A percentile compares a stretch with the other conserved stretches of the same genome.
Evolutionary conservation across 805 yeast species (phyloP).

Genomic region (Pichia kluyveri): DNA sequence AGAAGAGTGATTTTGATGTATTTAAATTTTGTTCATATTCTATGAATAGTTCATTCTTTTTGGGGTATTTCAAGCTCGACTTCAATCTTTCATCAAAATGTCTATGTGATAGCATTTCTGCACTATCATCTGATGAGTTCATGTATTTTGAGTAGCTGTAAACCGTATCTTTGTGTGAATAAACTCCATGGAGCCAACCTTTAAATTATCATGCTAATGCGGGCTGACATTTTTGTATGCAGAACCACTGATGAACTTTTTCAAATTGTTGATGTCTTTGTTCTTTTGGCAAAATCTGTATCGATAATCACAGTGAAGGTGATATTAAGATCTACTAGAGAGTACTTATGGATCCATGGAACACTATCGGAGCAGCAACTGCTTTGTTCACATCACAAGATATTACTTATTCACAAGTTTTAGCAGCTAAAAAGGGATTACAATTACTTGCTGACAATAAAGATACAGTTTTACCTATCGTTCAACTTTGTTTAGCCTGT

Average conservation of each 20-base stretch:
- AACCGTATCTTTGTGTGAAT: too few species aligned
- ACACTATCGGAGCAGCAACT: conserved; percentile 8
- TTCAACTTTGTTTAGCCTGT: conserved; percentile 30
- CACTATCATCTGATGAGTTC: too few species aligned
- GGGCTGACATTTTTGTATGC: too few species aligned
- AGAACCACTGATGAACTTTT: too few species aligned
- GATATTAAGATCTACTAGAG: neutral
- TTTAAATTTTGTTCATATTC: neutral
- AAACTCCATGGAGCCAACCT: too few species aligned
- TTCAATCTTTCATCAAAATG: conserved; percentile 5
- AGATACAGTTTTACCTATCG: conserved; percentile 17
- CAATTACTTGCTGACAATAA: conserved; percentile 21
- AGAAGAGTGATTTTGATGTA: neutral
- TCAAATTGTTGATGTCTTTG: too few species aligned
- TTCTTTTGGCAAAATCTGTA: too few species aligned
- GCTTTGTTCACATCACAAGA: conserved; percentile 18
- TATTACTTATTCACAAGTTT: conserved; percentile 22
- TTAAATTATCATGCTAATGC: too few species aligned
- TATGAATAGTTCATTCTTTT: too few species aligned
- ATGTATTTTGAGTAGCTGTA: too few species aligned
- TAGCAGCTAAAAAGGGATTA: conserved; percentile 30
- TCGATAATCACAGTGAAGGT: too few species aligned
- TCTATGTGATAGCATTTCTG: neutral
- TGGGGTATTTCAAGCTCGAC: neutral
- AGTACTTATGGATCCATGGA: conserved; percentile 27